Base-by-base conservation (phyloP, 805 yeast genomes). In the Candida boleticola region DNA sequence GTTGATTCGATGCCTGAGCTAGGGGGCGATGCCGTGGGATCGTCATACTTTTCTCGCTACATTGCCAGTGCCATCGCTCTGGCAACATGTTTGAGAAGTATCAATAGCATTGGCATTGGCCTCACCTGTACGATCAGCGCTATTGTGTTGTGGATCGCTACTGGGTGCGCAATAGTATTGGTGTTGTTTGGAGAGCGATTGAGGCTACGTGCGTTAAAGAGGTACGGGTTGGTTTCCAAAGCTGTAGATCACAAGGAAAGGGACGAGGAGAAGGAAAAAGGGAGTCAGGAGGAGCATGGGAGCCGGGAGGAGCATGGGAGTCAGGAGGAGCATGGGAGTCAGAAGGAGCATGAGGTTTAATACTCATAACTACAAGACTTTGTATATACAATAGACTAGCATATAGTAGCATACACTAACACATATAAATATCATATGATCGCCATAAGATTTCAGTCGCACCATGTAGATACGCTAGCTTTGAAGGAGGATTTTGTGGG, bases 1-100 rank as follows among this genome's bases (percentile, higher is more conserved):
- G 77, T 78, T 20, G 85, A 79, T 49, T 71, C 77, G 4, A 65
- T 77, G 71, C 82, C 82, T 1, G 66, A 73, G 25, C 52, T 79
- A 34, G 68, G 66, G 26, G 80, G 82, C 17, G 83, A 74, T 51
- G 82, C 79, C 1, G 73, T 79, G 32, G 80, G 76, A 0, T 70
- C 78, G 6, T 78, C 77, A 48, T 79, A 79, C 44, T 68, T 74
- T 38, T 55, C 72, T 1, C 57, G 85, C 37, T 77, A 70, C 49
- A 44, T 75, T 1, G 75, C 78, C 4, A 78, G 77, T 11, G 80
- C 79, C 1, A 56, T 79, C 6, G 75, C 76, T 1, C 66, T 79
- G 4, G 80, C 76, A 3, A 65, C 78, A 2, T 72, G 76, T 42
- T 58, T 79, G 21, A 58, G 63, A 11, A 73, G 74, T 29, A 62